These are phyloP conservation scores for Gossypium davidsonii DNA, from an alignment of 441 rosid genomes.

Conservation along the genomic window DNA sequence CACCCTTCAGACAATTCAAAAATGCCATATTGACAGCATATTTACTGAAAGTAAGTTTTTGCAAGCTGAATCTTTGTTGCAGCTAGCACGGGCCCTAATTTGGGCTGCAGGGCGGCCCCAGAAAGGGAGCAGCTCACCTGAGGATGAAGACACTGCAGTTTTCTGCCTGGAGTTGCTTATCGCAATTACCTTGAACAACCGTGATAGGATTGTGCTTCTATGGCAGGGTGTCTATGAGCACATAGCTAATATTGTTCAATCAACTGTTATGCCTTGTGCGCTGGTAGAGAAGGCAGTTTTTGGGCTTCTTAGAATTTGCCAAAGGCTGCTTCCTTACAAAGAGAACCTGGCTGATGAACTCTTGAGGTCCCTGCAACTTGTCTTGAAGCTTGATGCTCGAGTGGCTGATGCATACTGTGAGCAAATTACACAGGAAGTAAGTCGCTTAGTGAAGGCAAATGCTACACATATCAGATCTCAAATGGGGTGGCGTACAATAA, in stretches of 20 bases:
- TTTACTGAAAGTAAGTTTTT: conserved; percentile 91
- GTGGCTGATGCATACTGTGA: conserved; percentile 97
- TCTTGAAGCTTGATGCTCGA: conserved; percentile 88
- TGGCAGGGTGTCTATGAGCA: conserved; percentile 97
- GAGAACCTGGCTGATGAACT: conserved; percentile 92
- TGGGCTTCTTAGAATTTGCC: conserved; percentile 89
- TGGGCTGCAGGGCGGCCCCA: conserved; percentile 83
- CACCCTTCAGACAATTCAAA: conserved; percentile 76
- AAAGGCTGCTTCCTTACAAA: conserved; percentile 89
- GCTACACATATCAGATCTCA: conserved; percentile 86
- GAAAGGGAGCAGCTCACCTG: conserved; percentile 68
- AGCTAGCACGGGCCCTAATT: conserved; percentile 78
- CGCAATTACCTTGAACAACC: conserved; percentile 85
- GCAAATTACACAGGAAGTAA: conserved; percentile 81
- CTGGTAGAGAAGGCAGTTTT: conserved; percentile 90
- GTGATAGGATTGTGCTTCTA: conserved; percentile 80
- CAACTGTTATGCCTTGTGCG: conserved; percentile 81
- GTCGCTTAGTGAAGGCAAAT: conserved; percentile 91
- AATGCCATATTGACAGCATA: conserved; percentile 89
- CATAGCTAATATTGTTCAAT: conserved; percentile 86
- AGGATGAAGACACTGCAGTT: conserved; percentile 92
- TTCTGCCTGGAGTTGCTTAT: conserved; percentile 90
- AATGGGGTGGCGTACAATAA: conserved; percentile 87
- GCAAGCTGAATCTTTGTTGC: conserved; percentile 79
- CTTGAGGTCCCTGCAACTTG: conserved; percentile 83